Evolutionary conservation across 257 asterid genomes (phyloP), one percentile per base, ranked within the genome.

Genomic region (Ehretia macrophylla): DNA sequence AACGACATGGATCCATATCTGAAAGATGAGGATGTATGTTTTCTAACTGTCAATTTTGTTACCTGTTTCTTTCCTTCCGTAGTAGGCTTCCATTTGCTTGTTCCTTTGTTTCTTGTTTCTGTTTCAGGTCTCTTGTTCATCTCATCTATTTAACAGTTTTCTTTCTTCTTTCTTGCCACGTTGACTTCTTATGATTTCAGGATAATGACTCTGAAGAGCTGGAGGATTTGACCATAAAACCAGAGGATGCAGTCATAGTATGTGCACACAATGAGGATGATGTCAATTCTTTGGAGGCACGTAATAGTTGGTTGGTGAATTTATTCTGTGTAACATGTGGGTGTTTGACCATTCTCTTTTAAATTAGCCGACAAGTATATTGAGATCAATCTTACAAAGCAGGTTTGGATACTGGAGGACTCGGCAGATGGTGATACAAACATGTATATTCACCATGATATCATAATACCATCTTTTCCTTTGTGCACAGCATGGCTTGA

Each of bases 401-500:
- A 92, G 97, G 85, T 92, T 11, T 84, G 96, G 95, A 75, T 92
- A 60, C 55, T 89, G 73, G 99, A 86, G 74, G 80, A 73, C 69
- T 60, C 82, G 44, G 56, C 76, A 32, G 72, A 63, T 61, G 75
- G 61, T 64, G 83, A 81, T 50, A 52, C 72, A 55, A 93, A 84
- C 68, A 73, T 86, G 81, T 89, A 83, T 74, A 91, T 80, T 22
- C 98, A 91, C 75, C 98, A 82, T 72, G 90, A 84, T 58, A 83
- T 85, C 56, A 78, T 85, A 69, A 79, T 86, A 64, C 96, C 96
- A 45, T 94, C 91, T 44, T 93, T 93, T 80, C 95, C 97, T n/a
- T 86, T 89, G 5, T 86, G 99, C 79, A 80, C 88, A 18, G 90
- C 97, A 19, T 93, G 97, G 99, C 89, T 86, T 63, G 95, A 86